A percentile compares a stretch with the other conserved stretches of the same genome.
phyloP scores from a whole-genome alignment of 2,329 filamentous ascomycete species.

The Exophiala calicioides region DNA sequence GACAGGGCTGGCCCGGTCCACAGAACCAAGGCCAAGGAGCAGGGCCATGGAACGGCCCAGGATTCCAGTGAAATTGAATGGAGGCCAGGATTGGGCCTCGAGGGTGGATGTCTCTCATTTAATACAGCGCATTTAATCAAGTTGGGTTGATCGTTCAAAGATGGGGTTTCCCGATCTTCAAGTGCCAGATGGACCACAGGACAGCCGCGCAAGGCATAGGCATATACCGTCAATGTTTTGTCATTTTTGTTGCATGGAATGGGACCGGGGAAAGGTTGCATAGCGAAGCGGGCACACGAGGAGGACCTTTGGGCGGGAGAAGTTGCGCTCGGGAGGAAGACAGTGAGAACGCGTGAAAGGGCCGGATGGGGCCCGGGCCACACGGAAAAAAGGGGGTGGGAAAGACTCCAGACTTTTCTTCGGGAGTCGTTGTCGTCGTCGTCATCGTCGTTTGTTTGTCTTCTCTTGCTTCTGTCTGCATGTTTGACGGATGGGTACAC shows the following conservation, averaged over 20 bases:
- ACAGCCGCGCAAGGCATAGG: constrained; percentile 24
- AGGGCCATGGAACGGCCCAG: constrained; percentile 27
- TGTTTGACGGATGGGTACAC: too few relatives aligned
- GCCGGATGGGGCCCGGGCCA: not conserved
- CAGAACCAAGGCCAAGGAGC: constrained; percentile 22
- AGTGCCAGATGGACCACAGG: constrained; percentile 23
- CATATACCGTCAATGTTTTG: constrained; percentile 20
- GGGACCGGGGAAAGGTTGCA: constrained; percentile 14
- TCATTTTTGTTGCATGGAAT: constrained; percentile 12
- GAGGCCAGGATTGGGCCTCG: not conserved
- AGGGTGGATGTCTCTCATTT: not conserved
- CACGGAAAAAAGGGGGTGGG: constrained; percentile 6
- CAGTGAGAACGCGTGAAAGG: constrained; percentile 18
- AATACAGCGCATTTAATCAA: not conserved
- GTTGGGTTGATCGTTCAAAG: not conserved
- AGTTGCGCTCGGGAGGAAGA: constrained; percentile 11
- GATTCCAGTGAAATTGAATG: constrained; percentile 19
- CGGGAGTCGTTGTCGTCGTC: too few relatives aligned
- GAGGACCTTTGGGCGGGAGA: not conserved
- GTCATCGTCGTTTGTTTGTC: not conserved
- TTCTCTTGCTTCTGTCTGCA: not conserved
- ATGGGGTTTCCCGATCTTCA: constrained; percentile 8
- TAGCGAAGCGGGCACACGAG: constrained; percentile 18
- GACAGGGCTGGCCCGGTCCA: constrained; percentile 28
- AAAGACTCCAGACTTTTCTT: constrained; percentile 5